Conservation (phyloP, 148 eudicot genomes). For the Fallopia convolvulus region DNA sequence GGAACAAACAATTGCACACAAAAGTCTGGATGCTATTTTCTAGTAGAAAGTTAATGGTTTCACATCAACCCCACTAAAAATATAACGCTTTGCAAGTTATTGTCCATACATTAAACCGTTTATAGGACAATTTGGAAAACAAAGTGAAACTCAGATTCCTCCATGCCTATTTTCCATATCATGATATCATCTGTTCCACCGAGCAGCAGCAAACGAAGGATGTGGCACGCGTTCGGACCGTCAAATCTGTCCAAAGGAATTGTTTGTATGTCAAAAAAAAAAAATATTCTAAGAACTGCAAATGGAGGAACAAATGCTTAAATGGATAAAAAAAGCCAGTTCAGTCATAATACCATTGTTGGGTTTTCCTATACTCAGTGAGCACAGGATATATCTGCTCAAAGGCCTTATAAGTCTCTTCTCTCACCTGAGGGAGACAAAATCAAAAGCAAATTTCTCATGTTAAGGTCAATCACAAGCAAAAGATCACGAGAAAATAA, state of each 20-base stretch:
- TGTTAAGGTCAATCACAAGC: background rate
- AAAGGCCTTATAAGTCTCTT: slow-evolving; percentile 79
- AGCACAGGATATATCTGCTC: slow-evolving; percentile 95
- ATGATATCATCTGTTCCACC: background rate
- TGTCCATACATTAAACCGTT: slow-evolving; percentile 4
- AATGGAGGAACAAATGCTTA: background rate
- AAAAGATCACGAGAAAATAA: background rate
- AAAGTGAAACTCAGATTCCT: background rate
- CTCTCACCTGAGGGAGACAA: slow-evolving; percentile 53
- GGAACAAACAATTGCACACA: background rate
- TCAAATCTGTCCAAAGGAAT: background rate
- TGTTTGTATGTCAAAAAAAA: background rate
- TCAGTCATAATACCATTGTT: slow-evolving; percentile 55
- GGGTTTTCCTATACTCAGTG: slow-evolving; percentile 75
- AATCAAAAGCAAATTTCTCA: background rate
- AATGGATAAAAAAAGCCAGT: background rate
- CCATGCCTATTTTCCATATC: background rate
- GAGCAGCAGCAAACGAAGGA: slow-evolving; percentile 2
- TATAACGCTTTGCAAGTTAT: slow-evolving; percentile 6
- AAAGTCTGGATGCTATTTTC: background rate
- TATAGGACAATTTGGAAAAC: background rate
- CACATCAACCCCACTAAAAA: slow-evolving; percentile 8
- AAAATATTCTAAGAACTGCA: background rate
- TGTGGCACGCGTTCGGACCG: background rate
- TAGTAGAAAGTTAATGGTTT: background rate